Base-by-base conservation (phyloP, 1,139 yeast species). In the Scheffersomyces stambukii region DNA sequence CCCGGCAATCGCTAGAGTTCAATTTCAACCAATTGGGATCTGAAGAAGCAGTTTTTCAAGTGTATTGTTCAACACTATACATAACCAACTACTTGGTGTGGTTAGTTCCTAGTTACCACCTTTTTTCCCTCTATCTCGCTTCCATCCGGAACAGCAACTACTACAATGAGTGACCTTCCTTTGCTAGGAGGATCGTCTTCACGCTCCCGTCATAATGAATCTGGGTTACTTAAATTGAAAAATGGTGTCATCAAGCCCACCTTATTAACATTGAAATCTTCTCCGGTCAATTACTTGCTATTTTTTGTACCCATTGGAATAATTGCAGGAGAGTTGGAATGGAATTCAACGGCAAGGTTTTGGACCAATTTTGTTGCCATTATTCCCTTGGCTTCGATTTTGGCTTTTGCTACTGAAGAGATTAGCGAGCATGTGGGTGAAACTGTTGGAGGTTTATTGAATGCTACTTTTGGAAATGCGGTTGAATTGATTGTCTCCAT, bases 401-500 rank as follows among this genome's bases (percentile, higher is more conserved):
- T 89, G 36, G 91, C 95, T 0, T 88, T 69, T 60, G 94, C 96
- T 11, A 91, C 99, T 2, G 98, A 91, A 54, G 95, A 88, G 50
- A 68, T 91, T 37, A 77, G 96, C 22, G 85, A 76, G 36, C 79
- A 82, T 42, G 88, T 86, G 14, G 96, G 96, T 23, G 72, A 85
- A 48, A 88, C 96, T 6, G 45, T 89, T 16, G 97, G 97, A 12
- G 97, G 97, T 1, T 68, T 91, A 41, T 66, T 91, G 48, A 91
- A 91, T 60, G 97, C 97, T 3, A 89, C 97, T 7, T 84, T 91
- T 53, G 98, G 98, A 36, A 91, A 91, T 57, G 96, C 95, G 63
- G 74, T 67, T 16, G 98, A 91, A 60, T 76, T 93, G 42, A 91
- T 91, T 55, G 96, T 91, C 27, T 86, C 96, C 2, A 66, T 91